Base-by-base conservation (phyloP, 306 rosid genomes). In the Abrus precatorius region DNA sequence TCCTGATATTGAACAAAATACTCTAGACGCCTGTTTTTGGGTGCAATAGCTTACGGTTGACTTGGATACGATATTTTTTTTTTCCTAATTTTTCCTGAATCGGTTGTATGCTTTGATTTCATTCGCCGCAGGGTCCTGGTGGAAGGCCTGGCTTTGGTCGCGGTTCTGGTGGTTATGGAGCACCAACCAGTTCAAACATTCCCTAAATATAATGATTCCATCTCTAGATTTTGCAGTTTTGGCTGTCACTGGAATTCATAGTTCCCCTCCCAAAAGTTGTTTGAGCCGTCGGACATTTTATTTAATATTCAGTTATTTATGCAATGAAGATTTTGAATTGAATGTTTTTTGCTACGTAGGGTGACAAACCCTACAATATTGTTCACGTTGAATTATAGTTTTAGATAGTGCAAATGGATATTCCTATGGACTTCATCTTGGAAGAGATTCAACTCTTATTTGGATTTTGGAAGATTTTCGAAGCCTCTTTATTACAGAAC, bases 81-180 rank as follows among this genome's bases (percentile, higher is more conserved):
- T 2, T 72, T 29, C 4, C 1, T 20, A 9, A 29, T 45, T 29
- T 20, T 3, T n/a, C 7, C 69, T 71, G 79, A 80, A 47, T 45
- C 41, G 0, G 4, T 0, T 34, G 20, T 34, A 41, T 44, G 56
- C 3, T 50, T 64, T 65, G 14, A 11, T 10, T 50, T n/a, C n/a
- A 50, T 20, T 53, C 74, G 48, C 78, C 74, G 53, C 80, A 91
- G 97, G 93, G 90, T 77, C 74, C 93, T 77, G 90, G 94, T 3
- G 97, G 92, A 82, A 86, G 94, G 81, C 85, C 97, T 61, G 97
- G 97, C 34, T 92, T 90, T 3, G 94, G 97, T 55, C 94, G 97
- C 45, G 97, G 97, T 71, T 69, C 92, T 40, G 97, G 94, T 38
- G 80, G 91, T 6, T 85, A 10, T 49, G 90, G 90, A 27, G 90